Evolutionary conservation across 805 yeast species (phyloP).

Genomic region (Monosporozyma yasuniensis): DNA sequence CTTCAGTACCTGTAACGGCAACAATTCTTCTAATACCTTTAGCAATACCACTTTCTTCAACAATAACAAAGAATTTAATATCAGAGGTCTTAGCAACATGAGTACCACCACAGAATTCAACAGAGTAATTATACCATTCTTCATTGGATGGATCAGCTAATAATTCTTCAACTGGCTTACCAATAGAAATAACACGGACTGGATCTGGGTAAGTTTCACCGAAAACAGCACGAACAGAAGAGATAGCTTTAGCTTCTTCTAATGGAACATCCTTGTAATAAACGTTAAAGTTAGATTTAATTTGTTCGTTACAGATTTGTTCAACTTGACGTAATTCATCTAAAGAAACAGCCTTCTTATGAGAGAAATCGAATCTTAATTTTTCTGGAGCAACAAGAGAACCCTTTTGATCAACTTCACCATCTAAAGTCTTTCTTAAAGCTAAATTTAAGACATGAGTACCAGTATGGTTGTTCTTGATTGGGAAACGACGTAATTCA

Average conservation of each 20-base stretch:
- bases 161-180: slow-evolving; percentile 78
- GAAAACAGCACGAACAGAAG: slow-evolving; percentile 91
- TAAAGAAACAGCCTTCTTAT: slow-evolving; percentile 71
- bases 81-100: slow-evolving; percentile 90
- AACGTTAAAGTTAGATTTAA: slow-evolving; percentile 62
- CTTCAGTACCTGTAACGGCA: slow-evolving; percentile 89
- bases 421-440: slow-evolving; percentile 77
- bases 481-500: slow-evolving; percentile 90
- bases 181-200: slow-evolving; percentile 94
- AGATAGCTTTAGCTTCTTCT: slow-evolving; percentile 60
- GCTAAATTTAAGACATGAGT: slow-evolving; percentile 92
- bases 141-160: slow-evolving; percentile 58
- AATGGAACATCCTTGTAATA: slow-evolving; percentile 78
- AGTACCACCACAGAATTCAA: slow-evolving; percentile 99
- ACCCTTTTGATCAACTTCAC: slow-evolving; percentile 88
- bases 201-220: slow-evolving; percentile 99
- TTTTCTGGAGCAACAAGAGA: slow-evolving; percentile 93
- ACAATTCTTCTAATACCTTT: slow-evolving; percentile 98
- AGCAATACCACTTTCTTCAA: slow-evolving; percentile 96
- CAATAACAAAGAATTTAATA: slow-evolving; percentile 78
- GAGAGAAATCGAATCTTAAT: slow-evolving; percentile 91
- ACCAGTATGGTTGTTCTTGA: slow-evolving; percentile 97
- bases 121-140: slow-evolving; percentile 70
- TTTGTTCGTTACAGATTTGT: slow-evolving; percentile 57
- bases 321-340: slow-evolving; percentile 72